These are phyloP conservation scores for Pneumocystis murina DNA, from an alignment of 1,139 yeast species.

Conservation along the genomic window DNA sequence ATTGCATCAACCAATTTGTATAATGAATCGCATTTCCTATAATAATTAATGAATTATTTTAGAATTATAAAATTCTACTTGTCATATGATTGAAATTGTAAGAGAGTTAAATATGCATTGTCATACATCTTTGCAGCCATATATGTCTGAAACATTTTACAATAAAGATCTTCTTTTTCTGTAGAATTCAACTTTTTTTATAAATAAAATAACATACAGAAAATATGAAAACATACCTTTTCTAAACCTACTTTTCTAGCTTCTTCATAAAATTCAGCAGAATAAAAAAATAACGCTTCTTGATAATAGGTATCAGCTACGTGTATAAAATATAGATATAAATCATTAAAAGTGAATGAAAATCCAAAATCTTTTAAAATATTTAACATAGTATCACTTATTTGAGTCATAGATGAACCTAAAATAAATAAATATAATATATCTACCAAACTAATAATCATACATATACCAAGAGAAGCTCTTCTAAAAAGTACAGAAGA, in stretches of 20 bases:
- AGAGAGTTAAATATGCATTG: neutral
- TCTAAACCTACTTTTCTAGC: neutral
- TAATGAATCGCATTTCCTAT: constrained; percentile 5
- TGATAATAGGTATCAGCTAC: neutral
- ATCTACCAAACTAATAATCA: neutral
- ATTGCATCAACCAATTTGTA: constrained; percentile 3
- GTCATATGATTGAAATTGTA: neutral
- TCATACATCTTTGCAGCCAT: neutral
- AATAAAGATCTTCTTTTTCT: neutral
- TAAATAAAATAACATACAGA: neutral
- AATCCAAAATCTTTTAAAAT: neutral
- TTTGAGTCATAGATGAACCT: neutral
- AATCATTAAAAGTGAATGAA: neutral
- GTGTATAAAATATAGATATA: neutral
- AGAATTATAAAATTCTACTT: neutral
- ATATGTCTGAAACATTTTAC: neutral
- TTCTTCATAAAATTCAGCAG: neutral
- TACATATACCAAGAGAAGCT: neutral
- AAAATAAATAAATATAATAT: neutral
- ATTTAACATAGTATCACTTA: neutral
- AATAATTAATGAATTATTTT: neutral
- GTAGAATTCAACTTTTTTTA: neutral
- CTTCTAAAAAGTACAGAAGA: neutral
- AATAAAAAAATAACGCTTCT: neutral
- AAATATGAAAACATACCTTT: neutral